Evolutionary conservation across 108 stramenopile genomes (phyloP).

Genomic region (Skeletonema costatum): DNA sequence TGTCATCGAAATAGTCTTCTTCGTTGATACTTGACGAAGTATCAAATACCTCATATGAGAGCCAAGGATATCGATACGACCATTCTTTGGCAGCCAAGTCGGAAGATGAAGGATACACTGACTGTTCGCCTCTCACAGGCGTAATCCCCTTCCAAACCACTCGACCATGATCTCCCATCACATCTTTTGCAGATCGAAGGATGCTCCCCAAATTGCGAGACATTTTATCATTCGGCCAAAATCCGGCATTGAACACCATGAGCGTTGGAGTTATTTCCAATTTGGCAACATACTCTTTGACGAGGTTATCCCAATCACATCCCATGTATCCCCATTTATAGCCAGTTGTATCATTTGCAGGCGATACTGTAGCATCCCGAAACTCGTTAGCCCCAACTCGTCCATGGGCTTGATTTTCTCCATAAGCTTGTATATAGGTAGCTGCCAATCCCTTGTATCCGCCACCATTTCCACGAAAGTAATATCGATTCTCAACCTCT

Average conservation of each 20-base stretch:
- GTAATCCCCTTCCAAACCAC: not conserved
- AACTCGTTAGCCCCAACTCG: too few species aligned
- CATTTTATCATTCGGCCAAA: constrained; percentile 1
- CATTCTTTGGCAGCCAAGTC: constrained; percentile 7
- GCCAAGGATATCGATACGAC: constrained; percentile 2
- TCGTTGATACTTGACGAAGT: not conserved
- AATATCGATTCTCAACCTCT: constrained; percentile 12
- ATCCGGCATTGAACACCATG: constrained; percentile 1
- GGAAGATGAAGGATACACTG: not conserved
- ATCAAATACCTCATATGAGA: not conserved
- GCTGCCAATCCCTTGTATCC: not conserved
- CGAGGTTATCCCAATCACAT: not conserved
- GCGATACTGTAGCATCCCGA: not conserved
- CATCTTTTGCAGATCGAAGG: not conserved
- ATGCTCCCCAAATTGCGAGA: not conserved
- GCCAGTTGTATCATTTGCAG: not conserved
- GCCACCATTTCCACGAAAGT: not conserved
- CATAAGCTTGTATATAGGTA: not conserved
- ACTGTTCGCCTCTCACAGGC: not conserved
- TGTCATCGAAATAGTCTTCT: constrained; percentile 2
- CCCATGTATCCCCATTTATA: constrained; percentile 3
- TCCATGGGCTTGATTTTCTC: not conserved
- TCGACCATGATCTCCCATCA: not conserved
- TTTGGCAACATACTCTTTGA: constrained; percentile 1
- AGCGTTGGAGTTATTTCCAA: not conserved